Evolutionary conservation across 257 asterid genomes (phyloP).

Genomic region (Scutellaria barbata): DNA sequence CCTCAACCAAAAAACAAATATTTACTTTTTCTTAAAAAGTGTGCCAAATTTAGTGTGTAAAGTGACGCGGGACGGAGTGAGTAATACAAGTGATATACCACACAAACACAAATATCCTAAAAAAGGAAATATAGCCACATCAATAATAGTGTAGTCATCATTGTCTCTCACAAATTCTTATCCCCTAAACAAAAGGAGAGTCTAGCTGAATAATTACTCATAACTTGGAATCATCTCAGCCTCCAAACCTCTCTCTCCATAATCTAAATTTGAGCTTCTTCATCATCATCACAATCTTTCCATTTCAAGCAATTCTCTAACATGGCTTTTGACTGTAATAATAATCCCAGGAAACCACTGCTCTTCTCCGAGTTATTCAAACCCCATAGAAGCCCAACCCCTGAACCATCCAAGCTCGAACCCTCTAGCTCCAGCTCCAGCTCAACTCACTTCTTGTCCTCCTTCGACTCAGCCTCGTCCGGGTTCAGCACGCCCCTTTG

Average conservation of each 20-base stretch:
- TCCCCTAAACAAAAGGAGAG: too few species aligned
- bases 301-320: background rate
- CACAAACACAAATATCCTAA: too few species aligned
- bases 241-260: background rate
- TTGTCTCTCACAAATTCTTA: too few species aligned
- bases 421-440: constrained; percentile 36
- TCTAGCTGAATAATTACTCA: background rate
- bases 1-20: too few species aligned
- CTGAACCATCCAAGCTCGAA: constrained; percentile 18
- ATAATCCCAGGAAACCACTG: constrained; percentile 40
- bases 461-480: constrained; percentile 58
- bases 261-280: background rate
- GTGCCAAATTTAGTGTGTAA: too few species aligned
- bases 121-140: too few species aligned
- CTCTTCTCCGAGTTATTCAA: constrained; percentile 52
- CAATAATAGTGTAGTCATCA: too few species aligned
- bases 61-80: too few species aligned
- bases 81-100: too few species aligned
- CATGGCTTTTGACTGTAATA: constrained; percentile 48
- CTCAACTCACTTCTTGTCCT: constrained; percentile 36
- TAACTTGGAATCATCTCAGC: background rate
- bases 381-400: background rate
- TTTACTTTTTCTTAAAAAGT: too few species aligned
- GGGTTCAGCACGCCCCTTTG: constrained; percentile 67
- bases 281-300: background rate